Percentiles rank a stretch among this genome's conserved stretches.
phyloP scores from a whole-genome alignment of 805 yeast species.

The Kregervanrija delftensis region DNA sequence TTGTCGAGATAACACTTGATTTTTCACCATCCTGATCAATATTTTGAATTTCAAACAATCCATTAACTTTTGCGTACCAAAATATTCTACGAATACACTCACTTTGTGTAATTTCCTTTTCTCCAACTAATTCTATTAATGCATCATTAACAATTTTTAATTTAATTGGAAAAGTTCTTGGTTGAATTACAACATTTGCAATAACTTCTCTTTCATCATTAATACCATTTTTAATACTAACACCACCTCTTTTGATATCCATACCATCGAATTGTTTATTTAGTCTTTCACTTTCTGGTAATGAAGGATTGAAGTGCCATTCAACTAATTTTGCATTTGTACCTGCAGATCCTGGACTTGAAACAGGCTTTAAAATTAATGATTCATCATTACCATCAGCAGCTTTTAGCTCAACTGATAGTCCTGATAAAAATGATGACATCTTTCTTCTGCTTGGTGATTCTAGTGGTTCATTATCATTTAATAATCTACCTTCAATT shows the following conservation, averaged over 20 bases:
- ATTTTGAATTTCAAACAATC: constrained; percentile 28
- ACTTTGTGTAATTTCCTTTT: constrained; percentile 74
- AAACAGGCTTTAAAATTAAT: constrained; percentile 14
- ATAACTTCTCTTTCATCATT: constrained; percentile 42
- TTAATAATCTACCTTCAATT: constrained; percentile 76
- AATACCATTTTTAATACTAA: constrained; percentile 22
- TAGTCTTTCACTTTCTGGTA: constrained; percentile 25
- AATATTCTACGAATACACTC: constrained; percentile 49
- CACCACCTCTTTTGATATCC: constrained; percentile 77
- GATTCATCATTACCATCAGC: constrained; percentile 22
- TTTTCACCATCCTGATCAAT: constrained; percentile 1
- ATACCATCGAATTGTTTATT: constrained; percentile 71
- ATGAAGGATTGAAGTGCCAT: constrained; percentile 71
- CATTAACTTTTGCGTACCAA: constrained; percentile 30
- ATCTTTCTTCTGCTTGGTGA: constrained; percentile 53
- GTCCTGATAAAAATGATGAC: constrained; percentile 73
- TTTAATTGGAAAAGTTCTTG: constrained; percentile 66
- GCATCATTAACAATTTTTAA: constrained; percentile 54
- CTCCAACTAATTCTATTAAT: constrained; percentile 67
- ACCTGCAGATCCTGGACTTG: constrained; percentile 13
- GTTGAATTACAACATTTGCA: constrained; percentile 71
- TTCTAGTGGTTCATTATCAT: constrained; percentile 37
- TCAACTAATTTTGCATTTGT: constrained; percentile 52
- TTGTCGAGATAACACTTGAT: constrained; percentile 1
- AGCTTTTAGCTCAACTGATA: constrained; percentile 65